These are phyloP conservation scores for Fraxinus excelsior DNA, from an alignment of 257 asterid species.

Conservation along the genomic window DNA sequence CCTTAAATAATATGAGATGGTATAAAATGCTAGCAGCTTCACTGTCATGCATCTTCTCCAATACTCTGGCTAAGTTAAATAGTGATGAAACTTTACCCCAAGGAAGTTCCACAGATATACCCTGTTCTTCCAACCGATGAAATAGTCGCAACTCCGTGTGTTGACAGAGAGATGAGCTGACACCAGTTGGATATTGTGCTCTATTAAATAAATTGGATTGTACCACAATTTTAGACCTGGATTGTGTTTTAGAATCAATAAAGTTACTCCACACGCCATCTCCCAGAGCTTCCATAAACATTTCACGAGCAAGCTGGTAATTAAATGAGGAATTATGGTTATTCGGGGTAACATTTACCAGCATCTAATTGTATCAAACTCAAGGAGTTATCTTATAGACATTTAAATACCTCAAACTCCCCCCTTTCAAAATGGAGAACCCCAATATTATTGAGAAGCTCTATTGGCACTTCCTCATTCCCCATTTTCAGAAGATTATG, in stretches of 20 bases:
- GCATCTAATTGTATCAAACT: not conserved
- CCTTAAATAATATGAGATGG: slow-evolving; percentile 86
- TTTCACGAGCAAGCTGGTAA: slow-evolving; percentile 72
- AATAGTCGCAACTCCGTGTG: slow-evolving; percentile 68
- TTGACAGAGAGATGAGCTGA: slow-evolving; percentile 54
- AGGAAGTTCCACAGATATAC: slow-evolving; percentile 71
- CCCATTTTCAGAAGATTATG: slow-evolving; percentile 69
- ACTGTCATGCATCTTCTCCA: slow-evolving; percentile 77
- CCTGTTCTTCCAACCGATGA: slow-evolving; percentile 75
- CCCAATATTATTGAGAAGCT: slow-evolving; percentile 89
- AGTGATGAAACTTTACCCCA: slow-evolving; percentile 80
- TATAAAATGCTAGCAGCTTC: slow-evolving; percentile 80
- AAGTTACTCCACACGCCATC: slow-evolving; percentile 86
- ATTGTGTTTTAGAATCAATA: slow-evolving; percentile 48
- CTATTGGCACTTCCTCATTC: slow-evolving; percentile 78
- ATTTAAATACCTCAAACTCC: slow-evolving; percentile 75
- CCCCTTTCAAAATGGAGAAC: slow-evolving; percentile 90
- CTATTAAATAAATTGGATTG: slow-evolving; percentile 39
- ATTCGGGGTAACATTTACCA: not conserved
- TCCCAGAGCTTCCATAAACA: slow-evolving; percentile 88
- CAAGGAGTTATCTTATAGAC: slow-evolving; percentile 23
- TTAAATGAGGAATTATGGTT: slow-evolving; percentile 23
- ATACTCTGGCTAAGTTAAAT: slow-evolving; percentile 84
- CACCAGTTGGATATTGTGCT: slow-evolving; percentile 64
- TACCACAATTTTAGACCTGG: slow-evolving; percentile 24